Evolutionary conservation across 148 eudicot genomes (phyloP).

Genomic region (Fagopyrum homotropicum): DNA sequence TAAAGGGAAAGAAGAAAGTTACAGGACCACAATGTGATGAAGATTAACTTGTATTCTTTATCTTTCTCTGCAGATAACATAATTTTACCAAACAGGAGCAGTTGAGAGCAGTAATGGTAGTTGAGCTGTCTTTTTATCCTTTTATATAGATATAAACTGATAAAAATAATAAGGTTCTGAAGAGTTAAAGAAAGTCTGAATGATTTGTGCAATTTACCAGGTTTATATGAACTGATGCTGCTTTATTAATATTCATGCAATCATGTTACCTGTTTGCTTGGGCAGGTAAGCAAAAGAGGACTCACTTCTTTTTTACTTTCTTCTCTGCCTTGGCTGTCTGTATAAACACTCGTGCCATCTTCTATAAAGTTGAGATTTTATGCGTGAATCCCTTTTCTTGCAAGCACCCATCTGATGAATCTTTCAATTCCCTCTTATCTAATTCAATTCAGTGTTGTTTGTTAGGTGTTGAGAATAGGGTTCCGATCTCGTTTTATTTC

Average conservation of each 20-base stretch:
- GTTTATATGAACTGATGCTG: too few species aligned
- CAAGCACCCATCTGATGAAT: background rate
- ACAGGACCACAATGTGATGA: background rate
- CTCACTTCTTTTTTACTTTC: background rate
- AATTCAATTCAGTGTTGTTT: background rate
- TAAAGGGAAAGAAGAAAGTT: background rate
- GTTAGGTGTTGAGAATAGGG: background rate
- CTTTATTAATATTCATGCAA: slow-evolving; percentile 5
- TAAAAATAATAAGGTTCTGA: background rate
- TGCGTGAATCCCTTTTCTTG: background rate
- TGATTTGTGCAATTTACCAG: too few species aligned
- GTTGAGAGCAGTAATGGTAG: background rate
- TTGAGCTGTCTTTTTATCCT: background rate
- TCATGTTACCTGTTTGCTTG: slow-evolving; percentile 10
- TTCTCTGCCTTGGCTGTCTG: background rate
- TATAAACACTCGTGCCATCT: slow-evolving; percentile 8
- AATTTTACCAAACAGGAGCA: slow-evolving; percentile 10
- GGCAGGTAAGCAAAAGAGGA: background rate
- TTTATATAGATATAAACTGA: background rate
- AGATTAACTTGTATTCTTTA: background rate
- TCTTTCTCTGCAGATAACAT: slow-evolving; percentile 4
- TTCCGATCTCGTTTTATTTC: background rate
- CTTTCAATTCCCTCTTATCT: background rate
- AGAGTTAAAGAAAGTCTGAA: too few species aligned
- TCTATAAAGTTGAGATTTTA: background rate